Evolutionary conservation across 2,329 filamentous ascomycete genomes (phyloP).

Genomic region (Neurospora crassa): DNA sequence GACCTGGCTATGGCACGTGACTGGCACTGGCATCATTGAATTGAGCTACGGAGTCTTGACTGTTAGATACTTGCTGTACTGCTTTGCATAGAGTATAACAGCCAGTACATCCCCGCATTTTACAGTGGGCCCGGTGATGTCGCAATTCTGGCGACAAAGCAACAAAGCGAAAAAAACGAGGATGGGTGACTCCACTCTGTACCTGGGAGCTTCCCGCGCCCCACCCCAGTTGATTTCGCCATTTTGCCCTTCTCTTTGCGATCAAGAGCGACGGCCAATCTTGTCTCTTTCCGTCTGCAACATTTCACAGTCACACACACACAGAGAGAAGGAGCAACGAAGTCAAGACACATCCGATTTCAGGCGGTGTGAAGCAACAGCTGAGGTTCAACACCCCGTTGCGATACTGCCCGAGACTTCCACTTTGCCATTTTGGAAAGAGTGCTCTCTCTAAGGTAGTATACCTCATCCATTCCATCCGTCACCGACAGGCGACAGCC

Average conservation of each 20-base stretch:
- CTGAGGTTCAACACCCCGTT: background rate
- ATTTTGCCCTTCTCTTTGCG: slow-evolving; percentile 17
- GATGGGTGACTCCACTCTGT: background rate
- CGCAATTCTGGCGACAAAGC: slow-evolving; percentile 20
- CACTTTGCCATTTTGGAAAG: background rate
- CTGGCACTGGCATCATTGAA: too few relatives aligned
- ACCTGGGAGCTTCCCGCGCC: slow-evolving; percentile 1
- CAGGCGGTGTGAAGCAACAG: background rate
- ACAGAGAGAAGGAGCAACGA: background rate
- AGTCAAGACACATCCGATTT: background rate
- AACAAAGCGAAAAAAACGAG: slow-evolving; percentile 9
- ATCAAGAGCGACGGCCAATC: slow-evolving; percentile 10
- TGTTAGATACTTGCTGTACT: background rate
- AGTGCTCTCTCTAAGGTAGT: background rate
- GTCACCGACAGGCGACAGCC: background rate
- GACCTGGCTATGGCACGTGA: too few relatives aligned
- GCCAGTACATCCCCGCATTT: slow-evolving; percentile 13
- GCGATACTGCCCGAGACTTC: background rate
- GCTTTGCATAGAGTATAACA: slow-evolving; percentile 5
- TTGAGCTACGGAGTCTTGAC: background rate
- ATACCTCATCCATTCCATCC: background rate
- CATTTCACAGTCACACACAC: background rate
- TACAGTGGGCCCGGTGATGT: slow-evolving; percentile 15
- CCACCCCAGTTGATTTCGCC: slow-evolving; percentile 16
- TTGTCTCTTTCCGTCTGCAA: slow-evolving; percentile 5